phyloP scores from a whole-genome alignment of 2,329 filamentous ascomycete genomes.

The Alternaria gansuensis region DNA sequence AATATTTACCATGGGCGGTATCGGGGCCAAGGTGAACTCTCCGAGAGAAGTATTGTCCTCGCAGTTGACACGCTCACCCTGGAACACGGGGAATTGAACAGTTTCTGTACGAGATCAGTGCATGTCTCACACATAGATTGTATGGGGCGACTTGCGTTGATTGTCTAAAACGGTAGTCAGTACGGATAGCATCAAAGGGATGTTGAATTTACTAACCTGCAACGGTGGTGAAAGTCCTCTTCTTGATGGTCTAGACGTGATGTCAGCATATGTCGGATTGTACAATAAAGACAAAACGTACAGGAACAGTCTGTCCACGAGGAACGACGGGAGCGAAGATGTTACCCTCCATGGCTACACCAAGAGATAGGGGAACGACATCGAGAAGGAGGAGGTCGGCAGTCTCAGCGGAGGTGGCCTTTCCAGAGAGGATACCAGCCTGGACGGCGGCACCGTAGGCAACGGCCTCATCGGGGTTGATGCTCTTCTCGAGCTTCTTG shows the following conservation, averaged over 20 bases:
- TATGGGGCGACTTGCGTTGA: background rate
- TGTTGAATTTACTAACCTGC: slow-evolving; percentile 53
- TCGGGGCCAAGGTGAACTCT: slow-evolving; percentile 95
- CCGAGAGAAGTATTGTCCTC: slow-evolving; percentile 98
- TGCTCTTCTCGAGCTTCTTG: slow-evolving; percentile 99
- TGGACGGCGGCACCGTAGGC: slow-evolving; percentile 99
- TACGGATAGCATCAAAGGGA: background rate
- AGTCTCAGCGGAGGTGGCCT: slow-evolving; percentile 95
- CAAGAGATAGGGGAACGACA: slow-evolving; percentile 93
- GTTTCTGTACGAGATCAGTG: slow-evolving; percentile 53
- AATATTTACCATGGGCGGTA: slow-evolving; percentile 73
- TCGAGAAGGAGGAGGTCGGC: slow-evolving; percentile 94
- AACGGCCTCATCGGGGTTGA: slow-evolving; percentile 99
- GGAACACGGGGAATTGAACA: slow-evolving; percentile 90
- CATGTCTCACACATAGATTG: background rate
- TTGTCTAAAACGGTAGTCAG: slow-evolving; percentile 11
- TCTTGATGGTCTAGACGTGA: slow-evolving; percentile 68
- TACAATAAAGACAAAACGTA: background rate
- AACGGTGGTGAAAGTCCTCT: slow-evolving; percentile 88
- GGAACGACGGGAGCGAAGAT: slow-evolving; percentile 95
- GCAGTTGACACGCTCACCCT: slow-evolving; percentile 98
- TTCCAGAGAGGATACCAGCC: slow-evolving; percentile 97
- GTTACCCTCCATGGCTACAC: slow-evolving; percentile 99
- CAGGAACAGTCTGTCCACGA: slow-evolving; percentile 66
- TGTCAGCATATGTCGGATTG: slow-evolving; percentile 1